Evolutionary conservation across 768 basidiomycete species (phyloP), one percentile per base, ranked within the genome.

Genomic region (Lentinula detonsa): DNA sequence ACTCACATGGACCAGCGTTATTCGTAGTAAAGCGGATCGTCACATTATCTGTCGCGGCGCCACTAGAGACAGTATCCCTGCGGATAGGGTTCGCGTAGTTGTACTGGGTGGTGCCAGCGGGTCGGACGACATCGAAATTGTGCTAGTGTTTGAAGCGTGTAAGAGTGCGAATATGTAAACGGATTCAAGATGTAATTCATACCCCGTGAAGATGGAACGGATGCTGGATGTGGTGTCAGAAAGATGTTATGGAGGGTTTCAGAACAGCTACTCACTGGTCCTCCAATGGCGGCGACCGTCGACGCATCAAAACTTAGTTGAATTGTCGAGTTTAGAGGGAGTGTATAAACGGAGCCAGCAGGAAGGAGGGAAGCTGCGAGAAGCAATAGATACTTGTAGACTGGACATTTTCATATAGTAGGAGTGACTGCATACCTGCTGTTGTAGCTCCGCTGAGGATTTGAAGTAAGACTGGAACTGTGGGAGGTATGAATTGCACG

Each of bases 11-110:
- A 10, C 88, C 88, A 3, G 86, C 78, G 70, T 89, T 89, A 66
- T 89, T 81, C 3, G 86, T 86, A 28, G 73, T 66, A 71, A 86
- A 88, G 39, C 86, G 79, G 56, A 90, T 73, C 3, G 80, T 80
- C 33, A 81, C 79, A 66, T 80, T 71, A 68, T 80, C 70, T 70
- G 80, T 65, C 2, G 62, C 69, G 59, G 70, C 68, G 42, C 74
- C 72, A 15, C 81, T 75, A 56, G 73, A 75, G 52, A 83, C 76
- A 1, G 80, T 81, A 66, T 85, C 85, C 50, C 84, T 71, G 39
- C 78, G 71, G 72, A 80, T 73, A 2, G 86, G 87, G 67, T 85
- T 84, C 23, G 63, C 68, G 49, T 73, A 78, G 68, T 81, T 79
- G 60, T 69, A 71, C 1, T 40, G 57, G 4, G 67, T 64, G 23